A percentile compares a stretch with the other conserved stretches of the same genome.
Conservation (phyloP, 1,139 yeast genomes). For the Protomyces arabidopsidicola region DNA sequence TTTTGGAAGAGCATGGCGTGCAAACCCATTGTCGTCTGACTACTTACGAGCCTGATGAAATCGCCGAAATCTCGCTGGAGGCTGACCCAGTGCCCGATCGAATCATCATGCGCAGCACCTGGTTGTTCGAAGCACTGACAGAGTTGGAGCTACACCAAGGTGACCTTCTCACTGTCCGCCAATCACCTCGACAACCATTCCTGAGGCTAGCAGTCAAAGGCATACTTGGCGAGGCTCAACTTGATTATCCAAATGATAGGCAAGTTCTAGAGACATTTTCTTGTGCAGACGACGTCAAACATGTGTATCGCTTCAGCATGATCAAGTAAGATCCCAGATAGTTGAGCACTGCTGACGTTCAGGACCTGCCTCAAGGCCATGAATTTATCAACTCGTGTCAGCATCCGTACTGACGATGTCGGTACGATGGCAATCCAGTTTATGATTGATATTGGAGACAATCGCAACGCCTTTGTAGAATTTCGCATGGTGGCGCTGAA, state of each 20-base stretch:
- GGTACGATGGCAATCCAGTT: constrained; percentile 35
- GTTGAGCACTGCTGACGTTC: not conserved
- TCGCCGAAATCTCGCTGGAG: constrained; percentile 28
- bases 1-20: constrained; percentile 33
- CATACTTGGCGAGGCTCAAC: constrained; percentile 32
- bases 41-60: constrained; percentile 32
- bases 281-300: constrained; percentile 26
- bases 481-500: constrained; percentile 25
- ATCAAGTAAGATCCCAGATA: constrained; percentile 6
- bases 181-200: constrained; percentile 29
- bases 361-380: constrained; percentile 33
- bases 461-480: constrained; percentile 28
- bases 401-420: constrained; percentile 33
- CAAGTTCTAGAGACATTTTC: constrained; percentile 33
- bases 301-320: constrained; percentile 31
- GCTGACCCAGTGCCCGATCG: constrained; percentile 29
- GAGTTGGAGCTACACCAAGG: constrained; percentile 32
- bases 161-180: constrained; percentile 30
- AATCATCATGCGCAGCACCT: constrained; percentile 31
- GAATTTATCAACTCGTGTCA: constrained; percentile 32
- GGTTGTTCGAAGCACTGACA: constrained; percentile 32
- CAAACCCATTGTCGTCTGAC: constrained; percentile 33
- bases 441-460: constrained; percentile 34
- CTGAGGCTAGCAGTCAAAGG: constrained; percentile 29
- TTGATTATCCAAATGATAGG: constrained; percentile 31